These are phyloP conservation scores for Zymoseptoria pseudotritici DNA, from an alignment of 2,329 filamentous ascomycete genomes.

Conservation along the genomic window DNA sequence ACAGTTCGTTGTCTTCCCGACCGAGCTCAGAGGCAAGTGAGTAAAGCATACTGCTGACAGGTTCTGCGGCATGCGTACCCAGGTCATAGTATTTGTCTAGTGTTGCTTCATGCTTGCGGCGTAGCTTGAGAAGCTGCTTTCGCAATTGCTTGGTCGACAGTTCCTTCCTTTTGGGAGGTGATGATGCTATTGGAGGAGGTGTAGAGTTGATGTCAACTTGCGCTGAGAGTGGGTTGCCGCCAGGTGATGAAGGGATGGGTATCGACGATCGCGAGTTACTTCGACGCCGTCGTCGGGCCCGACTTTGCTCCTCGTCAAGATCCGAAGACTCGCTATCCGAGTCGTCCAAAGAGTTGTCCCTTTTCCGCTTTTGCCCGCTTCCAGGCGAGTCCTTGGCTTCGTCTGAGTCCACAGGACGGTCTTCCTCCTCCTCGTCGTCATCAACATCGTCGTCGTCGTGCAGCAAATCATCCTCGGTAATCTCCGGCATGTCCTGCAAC, in stretches of 20 bases:
- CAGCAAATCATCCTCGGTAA: slow-evolving; percentile 66
- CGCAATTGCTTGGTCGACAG: slow-evolving; percentile 67
- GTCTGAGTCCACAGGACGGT: slow-evolving; percentile 25
- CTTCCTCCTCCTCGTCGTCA: slow-evolving; percentile 41
- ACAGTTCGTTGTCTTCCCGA: slow-evolving; percentile 88
- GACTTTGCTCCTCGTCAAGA: slow-evolving; percentile 56
- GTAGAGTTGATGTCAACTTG: slow-evolving; percentile 26
- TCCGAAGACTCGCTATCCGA: slow-evolving; percentile 56
- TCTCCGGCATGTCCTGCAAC: slow-evolving; percentile 83
- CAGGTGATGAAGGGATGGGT: slow-evolving; percentile 61
- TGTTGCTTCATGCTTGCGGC: slow-evolving; percentile 67
- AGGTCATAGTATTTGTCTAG: slow-evolving; percentile 77
- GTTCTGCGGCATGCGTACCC: slow-evolving; percentile 88
- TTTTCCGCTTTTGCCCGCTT: slow-evolving; percentile 54
- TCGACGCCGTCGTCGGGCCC: slow-evolving; percentile 70
- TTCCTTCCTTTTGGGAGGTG: slow-evolving; percentile 51
- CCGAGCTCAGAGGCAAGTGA: slow-evolving; percentile 90
- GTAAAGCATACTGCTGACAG: slow-evolving; percentile 89
- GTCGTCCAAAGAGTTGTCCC: slow-evolving; percentile 65
- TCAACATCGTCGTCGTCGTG: slow-evolving; percentile 52
- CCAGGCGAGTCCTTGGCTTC: slow-evolving; percentile 23
- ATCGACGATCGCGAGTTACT: slow-evolving; percentile 76
- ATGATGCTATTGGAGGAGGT: slow-evolving; percentile 39
- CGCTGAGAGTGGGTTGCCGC: slow-evolving; percentile 23
- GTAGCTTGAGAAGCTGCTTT: slow-evolving; percentile 64